Evolutionary conservation across 176 grass and related monocot species (phyloP).

Genomic region (Musa itinerans): DNA sequence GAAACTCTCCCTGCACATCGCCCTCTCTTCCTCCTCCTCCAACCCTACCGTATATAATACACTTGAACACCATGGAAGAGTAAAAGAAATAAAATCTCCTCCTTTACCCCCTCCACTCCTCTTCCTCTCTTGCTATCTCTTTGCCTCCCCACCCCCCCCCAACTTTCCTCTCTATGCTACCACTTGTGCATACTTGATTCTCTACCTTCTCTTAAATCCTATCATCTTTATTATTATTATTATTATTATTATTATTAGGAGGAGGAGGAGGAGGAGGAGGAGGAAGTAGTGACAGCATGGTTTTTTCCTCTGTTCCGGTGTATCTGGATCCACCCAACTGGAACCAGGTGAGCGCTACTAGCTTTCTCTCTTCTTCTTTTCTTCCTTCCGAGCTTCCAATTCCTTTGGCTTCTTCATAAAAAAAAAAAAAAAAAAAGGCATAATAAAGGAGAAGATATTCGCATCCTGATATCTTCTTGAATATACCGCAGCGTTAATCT

Average conservation of each 20-base stretch:
- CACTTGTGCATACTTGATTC: no score
- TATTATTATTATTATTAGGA: neutral
- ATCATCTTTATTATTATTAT: constrained; percentile 31
- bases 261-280: constrained; percentile 44
- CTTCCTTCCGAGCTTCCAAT: neutral
- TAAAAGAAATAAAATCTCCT: constrained; percentile 21
- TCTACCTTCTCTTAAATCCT: neutral
- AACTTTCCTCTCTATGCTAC: constrained; percentile 26
- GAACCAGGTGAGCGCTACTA: constrained; percentile 46
- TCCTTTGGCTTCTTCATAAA: constrained; percentile 43
- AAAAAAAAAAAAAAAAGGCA: no score
- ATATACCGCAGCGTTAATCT: constrained; percentile 21
- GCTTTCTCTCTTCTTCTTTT: constrained; percentile 2
- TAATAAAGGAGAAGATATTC: constrained; percentile 20
- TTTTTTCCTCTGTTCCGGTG: constrained; percentile 80
- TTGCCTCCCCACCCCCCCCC: constrained; percentile 10
- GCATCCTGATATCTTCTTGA: constrained; percentile 4
- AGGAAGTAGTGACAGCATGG: constrained; percentile 64
- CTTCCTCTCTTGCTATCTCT: constrained; percentile 13
- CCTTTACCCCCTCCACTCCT: constrained; percentile 44
- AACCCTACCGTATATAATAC: constrained; percentile 5
- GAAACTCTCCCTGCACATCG: constrained; percentile 16
- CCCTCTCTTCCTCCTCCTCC: constrained; percentile 37
- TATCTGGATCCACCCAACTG: constrained; percentile 95
- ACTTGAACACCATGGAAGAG: neutral